Conservation (phyloP, 805 yeast genomes). For the Zygosaccharomyces gambellarensis region DNA sequence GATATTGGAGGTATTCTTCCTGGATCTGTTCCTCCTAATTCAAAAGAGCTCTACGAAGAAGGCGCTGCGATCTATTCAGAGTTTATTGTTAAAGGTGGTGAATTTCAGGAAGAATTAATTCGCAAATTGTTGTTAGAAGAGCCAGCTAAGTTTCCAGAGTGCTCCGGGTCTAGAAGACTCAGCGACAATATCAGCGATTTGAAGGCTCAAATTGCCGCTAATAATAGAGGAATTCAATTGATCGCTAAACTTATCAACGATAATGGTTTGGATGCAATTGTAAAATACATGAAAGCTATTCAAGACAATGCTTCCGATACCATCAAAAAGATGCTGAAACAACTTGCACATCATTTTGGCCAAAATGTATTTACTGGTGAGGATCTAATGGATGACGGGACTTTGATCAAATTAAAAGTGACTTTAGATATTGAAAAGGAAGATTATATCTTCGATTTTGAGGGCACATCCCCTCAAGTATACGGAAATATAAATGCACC, state of each 20-base stretch:
- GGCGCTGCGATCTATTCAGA: constrained; percentile 85
- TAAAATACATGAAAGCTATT: constrained; percentile 73
- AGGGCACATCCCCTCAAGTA: constrained; percentile 82
- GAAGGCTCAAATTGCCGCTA: constrained; percentile 85
- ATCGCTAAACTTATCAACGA: constrained; percentile 57
- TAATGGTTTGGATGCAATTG: constrained; percentile 54
- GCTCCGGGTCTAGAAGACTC: constrained; percentile 82
- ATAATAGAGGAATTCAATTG: constrained; percentile 72
- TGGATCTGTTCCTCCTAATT: constrained; percentile 94
- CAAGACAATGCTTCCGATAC: constrained; percentile 72
- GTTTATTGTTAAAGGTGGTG: constrained; percentile 65
- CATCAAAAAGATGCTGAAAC: constrained; percentile 51
- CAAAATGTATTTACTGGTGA: constrained; percentile 42
- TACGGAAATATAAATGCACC: constrained; percentile 93
- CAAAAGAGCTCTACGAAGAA: constrained; percentile 78
- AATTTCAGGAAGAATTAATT: constrained; percentile 68
- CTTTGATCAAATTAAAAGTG: constrained; percentile 54
- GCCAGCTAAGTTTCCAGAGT: constrained; percentile 78
- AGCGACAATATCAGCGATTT: constrained; percentile 79
- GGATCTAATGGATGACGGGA: constrained; percentile 81
- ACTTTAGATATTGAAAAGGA: constrained; percentile 46
- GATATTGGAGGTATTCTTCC: constrained; percentile 93
- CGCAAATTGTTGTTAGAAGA: constrained; percentile 56
- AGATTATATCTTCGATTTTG: constrained; percentile 76
- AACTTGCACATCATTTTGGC: constrained; percentile 41